A percentile compares a stretch with the other conserved stretches of the same genome.
phyloP scores from a whole-genome alignment of 345 rosid genomes.

The Citrus unshiu region DNA sequence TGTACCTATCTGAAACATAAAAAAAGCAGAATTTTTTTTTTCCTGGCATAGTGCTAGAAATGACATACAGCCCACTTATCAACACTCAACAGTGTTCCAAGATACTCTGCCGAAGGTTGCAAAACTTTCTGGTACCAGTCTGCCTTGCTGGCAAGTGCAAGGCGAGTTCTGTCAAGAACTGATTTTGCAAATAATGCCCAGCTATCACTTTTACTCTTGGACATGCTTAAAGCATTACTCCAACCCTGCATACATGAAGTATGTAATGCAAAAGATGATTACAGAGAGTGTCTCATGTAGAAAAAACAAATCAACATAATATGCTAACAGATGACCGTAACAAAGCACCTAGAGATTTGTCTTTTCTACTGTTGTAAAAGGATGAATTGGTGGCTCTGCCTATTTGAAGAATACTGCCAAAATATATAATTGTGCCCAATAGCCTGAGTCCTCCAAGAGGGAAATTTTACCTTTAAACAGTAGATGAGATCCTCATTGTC shows the following conservation, averaged over 20 bases:
- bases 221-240: conserved; percentile 66
- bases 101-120: conserved; percentile 96
- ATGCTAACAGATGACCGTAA: background rate
- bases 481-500: conserved; percentile 90
- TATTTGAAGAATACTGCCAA: background rate
- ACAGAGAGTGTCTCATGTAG: conserved; percentile 1
- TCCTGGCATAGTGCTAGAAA: conserved; percentile 3
- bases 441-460: background rate
- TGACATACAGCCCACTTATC: conserved; percentile 83
- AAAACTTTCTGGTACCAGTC: conserved; percentile 78
- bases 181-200: conserved; percentile 98
- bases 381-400: background rate
- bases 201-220: conserved; percentile 43
- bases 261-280: conserved; percentile 4
- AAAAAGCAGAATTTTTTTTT: background rate
- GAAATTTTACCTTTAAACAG: conserved; percentile 75
- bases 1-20: background rate
- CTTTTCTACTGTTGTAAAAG: background rate
- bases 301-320: background rate
- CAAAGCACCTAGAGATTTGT: background rate
- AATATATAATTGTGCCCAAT: background rate
- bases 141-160: conserved; percentile 80
- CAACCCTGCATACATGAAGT: conserved; percentile 63
- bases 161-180: conserved; percentile 91
- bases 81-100: conserved; percentile 86